Base-by-base conservation (phyloP, 2,329 filamentous ascomycete species). In the Claviceps spartinae region DNA sequence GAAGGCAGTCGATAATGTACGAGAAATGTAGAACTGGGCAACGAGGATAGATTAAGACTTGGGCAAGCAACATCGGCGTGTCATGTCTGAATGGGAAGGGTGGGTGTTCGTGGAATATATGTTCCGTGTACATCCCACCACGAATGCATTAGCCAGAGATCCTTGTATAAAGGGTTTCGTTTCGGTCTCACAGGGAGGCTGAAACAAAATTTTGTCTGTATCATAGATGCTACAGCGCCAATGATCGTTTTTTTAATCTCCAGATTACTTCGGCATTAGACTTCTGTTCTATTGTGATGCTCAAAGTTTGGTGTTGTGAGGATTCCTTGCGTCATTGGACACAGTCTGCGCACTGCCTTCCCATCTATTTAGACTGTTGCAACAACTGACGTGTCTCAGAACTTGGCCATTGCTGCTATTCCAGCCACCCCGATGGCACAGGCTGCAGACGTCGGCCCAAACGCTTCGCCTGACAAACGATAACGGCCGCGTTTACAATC, bases 81-180 rank as follows among this genome's bases (percentile, higher is more conserved):
- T 38, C n/a, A 16, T 47, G 46, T 24, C 37, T 38, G 18, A 34
- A 18, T 26, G 24, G 24, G 9, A n/a, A 7, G 40, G 18, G 13
- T 42, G 26, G 42, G 34, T 40, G 34, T 30, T 20, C 16, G 20
- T 26, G 49, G 30, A 45, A 11, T 30, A 45, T 6, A 50, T 24
- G 52, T 47, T 46, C 40, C 52, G 41, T 52, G 50, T 49, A 52
- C 48, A 50, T 51, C 36, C 49, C 58, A 55, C 54, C 57, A 49
- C 41, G 48, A 50, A 44, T 52, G 53, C 50, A 54, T 38, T 48
- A 57, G 52, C 34, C 8, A 26, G 42, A 13, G 42, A 26, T 16
- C 47, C 47, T 18, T 42, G 36, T 20, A 42, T 37, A n/a, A 24
- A 41, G 40, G 9, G n/a, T 14, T 34, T 22, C 37, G 26, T 44